Conservation (phyloP, 2,329 filamentous ascomycete species). For the Phoma herbarum region DNA sequence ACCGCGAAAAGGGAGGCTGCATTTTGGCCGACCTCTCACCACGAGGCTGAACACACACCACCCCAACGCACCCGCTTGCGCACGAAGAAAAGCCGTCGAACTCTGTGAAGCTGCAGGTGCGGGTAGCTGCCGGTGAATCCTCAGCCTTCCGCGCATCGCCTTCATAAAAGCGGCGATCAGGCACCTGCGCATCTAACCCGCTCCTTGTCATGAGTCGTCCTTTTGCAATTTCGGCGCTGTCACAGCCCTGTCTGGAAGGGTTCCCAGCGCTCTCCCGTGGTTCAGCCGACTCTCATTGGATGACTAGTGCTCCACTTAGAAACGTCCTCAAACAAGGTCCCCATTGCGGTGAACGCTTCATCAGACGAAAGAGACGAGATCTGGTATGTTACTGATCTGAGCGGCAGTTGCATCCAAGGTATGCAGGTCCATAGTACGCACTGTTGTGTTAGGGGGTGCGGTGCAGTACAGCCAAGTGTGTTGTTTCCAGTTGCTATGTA, state of each 20-base stretch:
- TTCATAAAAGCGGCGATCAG: conserved; percentile 12
- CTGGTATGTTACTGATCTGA: conserved; percentile 17
- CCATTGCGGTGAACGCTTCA: conserved; percentile 15
- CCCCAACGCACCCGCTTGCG: neutral
- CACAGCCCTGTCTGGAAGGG: conserved; percentile 21
- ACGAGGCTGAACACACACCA: conserved; percentile 7
- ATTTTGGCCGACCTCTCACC: conserved; percentile 2
- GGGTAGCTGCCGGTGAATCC: conserved; percentile 21
- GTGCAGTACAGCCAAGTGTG: conserved; percentile 4
- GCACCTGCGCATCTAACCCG: conserved; percentile 9
- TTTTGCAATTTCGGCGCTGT: conserved; percentile 25
- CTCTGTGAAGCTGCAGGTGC: conserved; percentile 13
- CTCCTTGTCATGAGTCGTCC: conserved; percentile 18
- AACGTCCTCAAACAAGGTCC: conserved; percentile 23
- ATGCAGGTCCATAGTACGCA: conserved; percentile 11
- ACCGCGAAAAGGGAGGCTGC: too few species aligned
- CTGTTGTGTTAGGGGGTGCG: conserved; percentile 17
- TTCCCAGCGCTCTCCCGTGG: conserved; percentile 12
- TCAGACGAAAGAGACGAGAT: conserved; percentile 24
- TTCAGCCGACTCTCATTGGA: conserved; percentile 26
- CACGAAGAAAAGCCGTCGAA: neutral
- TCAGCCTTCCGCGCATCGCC: conserved; percentile 20
- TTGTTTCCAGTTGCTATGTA: conserved; percentile 3
- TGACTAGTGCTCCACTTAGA: conserved; percentile 14
- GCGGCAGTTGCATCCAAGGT: conserved; percentile 15